Evolutionary conservation across 2,329 filamentous ascomycete genomes (phyloP).

Genomic region (Cryphonectria radicalis): DNA sequence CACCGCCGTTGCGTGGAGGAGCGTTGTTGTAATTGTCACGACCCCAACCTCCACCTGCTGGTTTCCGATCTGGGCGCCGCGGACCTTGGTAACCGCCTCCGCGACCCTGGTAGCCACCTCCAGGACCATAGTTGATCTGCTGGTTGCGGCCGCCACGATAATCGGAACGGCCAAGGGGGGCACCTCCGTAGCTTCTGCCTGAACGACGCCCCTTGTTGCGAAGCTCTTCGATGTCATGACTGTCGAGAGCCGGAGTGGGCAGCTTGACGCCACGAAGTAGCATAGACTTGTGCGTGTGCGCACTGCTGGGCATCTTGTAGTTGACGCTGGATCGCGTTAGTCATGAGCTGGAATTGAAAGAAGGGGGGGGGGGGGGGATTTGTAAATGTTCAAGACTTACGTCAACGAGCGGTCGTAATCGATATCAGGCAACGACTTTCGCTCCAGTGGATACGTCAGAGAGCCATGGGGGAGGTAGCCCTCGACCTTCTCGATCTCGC

Average conservation of each 20-base stretch:
- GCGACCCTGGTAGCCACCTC: constrained; percentile 30
- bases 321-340: constrained; percentile 66
- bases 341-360: neutral
- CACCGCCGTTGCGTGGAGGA: constrained; percentile 25
- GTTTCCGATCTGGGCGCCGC: constrained; percentile 25
- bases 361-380: constrained; percentile 9
- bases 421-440: constrained; percentile 72
- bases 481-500: constrained; percentile 79
- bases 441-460: constrained; percentile 76
- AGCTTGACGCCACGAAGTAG: constrained; percentile 82
- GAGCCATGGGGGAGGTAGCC: constrained; percentile 83
- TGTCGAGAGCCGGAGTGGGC: constrained; percentile 71
- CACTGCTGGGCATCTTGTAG: constrained; percentile 78
- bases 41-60: constrained; percentile 22
- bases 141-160: constrained; percentile 49
- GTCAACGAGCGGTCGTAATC: constrained; percentile 87
- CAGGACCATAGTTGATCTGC: constrained; percentile 57
- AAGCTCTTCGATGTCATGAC: constrained; percentile 75
- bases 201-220: constrained; percentile 66
- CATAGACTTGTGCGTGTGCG: constrained; percentile 88
- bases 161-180: constrained; percentile 52
- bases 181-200: constrained; percentile 74
- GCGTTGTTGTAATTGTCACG: constrained; percentile 31
- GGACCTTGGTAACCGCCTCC: constrained; percentile 23
- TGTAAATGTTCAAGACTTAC: constrained; percentile 53